Evolutionary conservation across 1,284 basidiomycete species (phyloP), one percentile per base, ranked within the genome.

Genomic region (Ceratobasidium sp.): DNA sequence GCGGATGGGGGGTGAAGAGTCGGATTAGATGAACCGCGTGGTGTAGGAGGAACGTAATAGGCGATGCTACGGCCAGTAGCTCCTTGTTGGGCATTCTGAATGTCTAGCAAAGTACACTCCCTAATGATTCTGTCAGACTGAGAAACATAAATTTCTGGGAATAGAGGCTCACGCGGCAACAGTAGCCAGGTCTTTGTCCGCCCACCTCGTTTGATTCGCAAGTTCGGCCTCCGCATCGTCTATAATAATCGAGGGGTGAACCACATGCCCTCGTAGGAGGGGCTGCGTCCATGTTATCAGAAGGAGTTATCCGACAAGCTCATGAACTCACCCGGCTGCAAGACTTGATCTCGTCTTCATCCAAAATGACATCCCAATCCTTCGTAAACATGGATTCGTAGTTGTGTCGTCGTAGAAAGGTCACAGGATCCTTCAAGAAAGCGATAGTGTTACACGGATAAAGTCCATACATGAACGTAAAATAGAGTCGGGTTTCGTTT

Each of bases 381-480:
- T 86, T 81, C 18, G 82, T 81, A 76, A 88, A 90, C 3, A 89
- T 87, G 56, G 84, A 86, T 62, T 84, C 80, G 54, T 85, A 80
- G 5, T 79, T 77, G 73, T 80, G 83, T 40, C 84, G 82, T 12
- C 79, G 80, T 25, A 96, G 81, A 77, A 92, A 93, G 56, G 80
- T 80, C 25, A 84, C 82, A 2, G 94, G 91, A 40, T 82, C 81
- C 62, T 87, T 87, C 74, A 95, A 79, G 79, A 95, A 95, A 73
- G 84, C 84, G 72, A 95, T 82, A 58, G 89, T 82, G 81, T 94
- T 94, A 82, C 88, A 91, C 1, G 94, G 94, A 80, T 92, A 96
- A 67, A 96, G 85, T 77, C 93, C 95, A 80, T 95, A 96, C 75
- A 96, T 82, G 71, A 87, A 84, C 7, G 90, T 90, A 81, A 94